Evolutionary conservation across 1,139 yeast genomes (phyloP), one percentile per base, ranked within the genome.

Genomic region (Magnusiomyces suaveolens): DNA sequence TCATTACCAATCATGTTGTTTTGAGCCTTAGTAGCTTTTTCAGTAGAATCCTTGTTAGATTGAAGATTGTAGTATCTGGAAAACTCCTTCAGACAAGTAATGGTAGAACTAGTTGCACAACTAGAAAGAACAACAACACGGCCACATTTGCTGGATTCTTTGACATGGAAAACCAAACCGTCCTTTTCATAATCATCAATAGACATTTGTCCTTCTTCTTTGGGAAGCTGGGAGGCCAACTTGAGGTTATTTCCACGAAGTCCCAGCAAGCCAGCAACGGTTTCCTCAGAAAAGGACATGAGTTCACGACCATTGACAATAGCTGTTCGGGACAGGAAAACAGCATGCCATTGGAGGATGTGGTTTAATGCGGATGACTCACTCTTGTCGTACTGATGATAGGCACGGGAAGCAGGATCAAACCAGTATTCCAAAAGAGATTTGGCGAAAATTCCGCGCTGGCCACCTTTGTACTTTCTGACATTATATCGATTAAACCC

Each of bases 341-440:
- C 79, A 10, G 96, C 95, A 67, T 92, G 98, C 97, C 97, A 92
- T 69, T 89, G 97, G 59, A 89, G 73, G 39, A 88, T 74, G 68
- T 92, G 97, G 23, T 88, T 80, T 54, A 90, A 67, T 0, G 92
- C 87, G 12, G 82, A 77, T 58, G 79, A 81, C 2, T 86, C 83
- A 36, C 60, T 60, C 10, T 46, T 43, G 20, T 79, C 79, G 69
- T 87, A 86, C 65, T 78, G 79, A 39, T 72, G 74, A 69, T 85
- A 88, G 51, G 76, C 75, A 64, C 86, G 78, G 66, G 81, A 83
- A 52, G 87, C 73, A 18, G 81, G 80, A 66, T 87, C 90, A 43
- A 78, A 70, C 90, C 96, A 84, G 60, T 79, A 77, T 63, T 89
- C 96, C 36, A 90, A 60, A 53, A 88, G 74, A 1, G 86, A 78